A percentile compares a stretch with the other conserved stretches of the same genome.
Evolutionary conservation across 768 basidiomycete genomes (phyloP).

Genomic region (Podaxis mareebaensis): DNA sequence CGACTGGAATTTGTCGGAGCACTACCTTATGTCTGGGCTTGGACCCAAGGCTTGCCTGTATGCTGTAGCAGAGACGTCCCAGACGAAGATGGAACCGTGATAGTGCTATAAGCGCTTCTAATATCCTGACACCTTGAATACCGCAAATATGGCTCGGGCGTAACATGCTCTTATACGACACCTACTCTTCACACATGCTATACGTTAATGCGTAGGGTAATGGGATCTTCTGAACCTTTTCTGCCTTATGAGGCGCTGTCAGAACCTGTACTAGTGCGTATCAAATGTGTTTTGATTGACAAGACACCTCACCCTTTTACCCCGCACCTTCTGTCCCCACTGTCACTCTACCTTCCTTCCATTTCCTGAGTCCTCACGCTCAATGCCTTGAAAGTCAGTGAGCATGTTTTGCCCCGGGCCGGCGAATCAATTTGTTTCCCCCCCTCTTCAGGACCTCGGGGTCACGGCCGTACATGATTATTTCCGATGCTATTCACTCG

Average conservation of each 20-base stretch:
- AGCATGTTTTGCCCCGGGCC: not conserved
- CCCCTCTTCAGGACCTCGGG: not conserved
- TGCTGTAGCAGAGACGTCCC: not conserved
- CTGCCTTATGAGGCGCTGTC: not conserved
- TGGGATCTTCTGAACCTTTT: not conserved
- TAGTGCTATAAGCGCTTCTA: not conserved
- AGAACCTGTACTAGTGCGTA: not conserved
- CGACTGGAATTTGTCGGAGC: constrained; percentile 11
- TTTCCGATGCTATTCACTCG: not conserved
- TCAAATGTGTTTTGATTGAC: not conserved
- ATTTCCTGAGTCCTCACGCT: not conserved
- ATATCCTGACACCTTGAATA: not conserved
- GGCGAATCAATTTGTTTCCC: not conserved
- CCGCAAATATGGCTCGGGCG: not conserved
- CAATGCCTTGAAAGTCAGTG: not conserved
- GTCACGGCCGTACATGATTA: not conserved
- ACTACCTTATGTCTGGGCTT: constrained; percentile 4
- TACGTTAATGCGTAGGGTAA: not conserved
- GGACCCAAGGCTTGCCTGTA: constrained; percentile 12
- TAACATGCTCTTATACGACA: not conserved
- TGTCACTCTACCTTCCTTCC: not conserved
- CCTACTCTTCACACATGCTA: not conserved
- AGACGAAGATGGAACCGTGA: not conserved
- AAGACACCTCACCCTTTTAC: not conserved
- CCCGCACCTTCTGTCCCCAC: not conserved